phyloP scores from a whole-genome alignment of 805 yeast species.

The Wickerhamiella domercqiae region DNA sequence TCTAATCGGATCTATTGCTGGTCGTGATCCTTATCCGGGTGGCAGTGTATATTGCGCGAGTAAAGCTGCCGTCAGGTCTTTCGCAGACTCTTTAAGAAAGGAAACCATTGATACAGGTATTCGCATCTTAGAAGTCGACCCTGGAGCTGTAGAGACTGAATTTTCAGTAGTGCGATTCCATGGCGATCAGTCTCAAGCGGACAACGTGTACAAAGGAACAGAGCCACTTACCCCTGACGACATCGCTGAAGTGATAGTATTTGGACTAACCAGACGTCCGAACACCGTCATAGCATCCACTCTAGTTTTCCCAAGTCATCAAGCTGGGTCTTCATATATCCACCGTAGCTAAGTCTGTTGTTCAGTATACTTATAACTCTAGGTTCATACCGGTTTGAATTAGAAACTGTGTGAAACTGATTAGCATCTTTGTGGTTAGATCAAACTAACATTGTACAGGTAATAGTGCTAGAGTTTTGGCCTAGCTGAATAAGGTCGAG shows the following conservation, averaged over 20 bases:
- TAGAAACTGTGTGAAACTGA: neutral
- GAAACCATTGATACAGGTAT: constrained; percentile 57
- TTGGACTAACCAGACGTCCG: constrained; percentile 48
- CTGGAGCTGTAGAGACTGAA: constrained; percentile 71
- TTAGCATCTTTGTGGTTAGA: neutral
- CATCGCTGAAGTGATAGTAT: constrained; percentile 59
- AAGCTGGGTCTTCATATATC: constrained; percentile 61
- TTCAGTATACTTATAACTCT: neutral
- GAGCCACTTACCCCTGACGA: constrained; percentile 61
- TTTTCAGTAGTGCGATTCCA: constrained; percentile 49
- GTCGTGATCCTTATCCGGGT: constrained; percentile 54
- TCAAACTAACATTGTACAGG: neutral
- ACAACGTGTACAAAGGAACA: constrained; percentile 47
- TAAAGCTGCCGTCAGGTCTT: constrained; percentile 45
- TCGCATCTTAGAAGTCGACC: constrained; percentile 59
- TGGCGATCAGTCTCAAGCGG: constrained; percentile 47
- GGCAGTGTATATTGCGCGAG: constrained; percentile 61
- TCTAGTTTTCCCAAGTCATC: constrained; percentile 70
- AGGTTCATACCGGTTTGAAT: neutral
- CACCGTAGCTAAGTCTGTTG: constrained; percentile 21
- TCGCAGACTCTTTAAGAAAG: constrained; percentile 48
- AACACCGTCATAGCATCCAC: constrained; percentile 70
- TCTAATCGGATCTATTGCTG: constrained; percentile 56
- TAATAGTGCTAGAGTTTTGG: neutral
- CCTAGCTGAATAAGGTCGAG: too few species aligned